Evolutionary conservation across 345 rosid genomes (phyloP).

Genomic region (Gossypium stocksii): DNA sequence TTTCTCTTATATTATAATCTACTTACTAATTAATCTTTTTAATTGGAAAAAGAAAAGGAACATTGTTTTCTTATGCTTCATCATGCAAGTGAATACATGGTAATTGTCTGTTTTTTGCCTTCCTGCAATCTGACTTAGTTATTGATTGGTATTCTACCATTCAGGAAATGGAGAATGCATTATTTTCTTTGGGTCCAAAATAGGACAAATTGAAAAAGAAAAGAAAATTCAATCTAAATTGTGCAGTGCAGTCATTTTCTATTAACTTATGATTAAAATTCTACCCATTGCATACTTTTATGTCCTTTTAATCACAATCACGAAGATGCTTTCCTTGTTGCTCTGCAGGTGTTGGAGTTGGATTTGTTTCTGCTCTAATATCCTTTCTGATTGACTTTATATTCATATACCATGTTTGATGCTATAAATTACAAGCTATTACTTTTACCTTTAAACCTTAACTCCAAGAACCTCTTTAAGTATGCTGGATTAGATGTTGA

Average conservation of each 20-base stretch:
- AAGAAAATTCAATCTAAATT: no score
- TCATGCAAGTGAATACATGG: background rate
- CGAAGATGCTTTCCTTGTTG: conserved; percentile 21
- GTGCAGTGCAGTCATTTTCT: no score
- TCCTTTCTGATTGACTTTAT: conserved; percentile 43
- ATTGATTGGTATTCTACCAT: background rate
- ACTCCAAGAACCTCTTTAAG: conserved; percentile 83
- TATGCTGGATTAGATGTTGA: conserved; percentile 97
- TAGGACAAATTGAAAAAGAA: no score
- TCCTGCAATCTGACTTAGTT: background rate
- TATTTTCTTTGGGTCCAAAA: no score
- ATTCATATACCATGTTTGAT: background rate
- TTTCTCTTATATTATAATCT: background rate
- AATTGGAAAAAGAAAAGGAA: background rate
- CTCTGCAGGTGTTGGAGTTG: conserved; percentile 93
- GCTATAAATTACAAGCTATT: conserved; percentile 4
- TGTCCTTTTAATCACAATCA: background rate
- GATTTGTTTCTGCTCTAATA: conserved; percentile 93
- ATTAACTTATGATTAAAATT: no score
- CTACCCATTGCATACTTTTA: background rate
- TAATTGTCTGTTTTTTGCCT: background rate
- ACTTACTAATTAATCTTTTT: background rate
- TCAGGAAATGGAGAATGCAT: no score
- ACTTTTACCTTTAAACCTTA: conserved; percentile 57
- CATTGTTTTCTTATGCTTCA: background rate